Percentiles rank a stretch among this genome's conserved stretches.
phyloP scores from a whole-genome alignment of 2,329 filamentous ascomycete species.

The Fusarium transvaalense region DNA sequence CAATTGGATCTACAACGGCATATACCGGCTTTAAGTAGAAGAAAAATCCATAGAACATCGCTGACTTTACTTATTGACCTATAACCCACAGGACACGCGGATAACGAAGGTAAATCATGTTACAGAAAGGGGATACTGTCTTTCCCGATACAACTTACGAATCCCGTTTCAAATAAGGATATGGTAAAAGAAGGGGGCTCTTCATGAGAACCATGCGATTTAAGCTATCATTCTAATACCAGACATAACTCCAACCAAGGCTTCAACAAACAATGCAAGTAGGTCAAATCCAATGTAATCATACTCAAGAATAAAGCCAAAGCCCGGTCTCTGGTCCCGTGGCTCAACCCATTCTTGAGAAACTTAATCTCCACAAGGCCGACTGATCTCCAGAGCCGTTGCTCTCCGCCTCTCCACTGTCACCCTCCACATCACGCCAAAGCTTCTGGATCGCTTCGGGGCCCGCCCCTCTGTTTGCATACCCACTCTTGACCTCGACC shows the following conservation, averaged over 20 bases:
- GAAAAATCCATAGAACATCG: neutral
- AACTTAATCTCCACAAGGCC: slow-evolving; percentile 21
- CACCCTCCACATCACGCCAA: slow-evolving; percentile 14
- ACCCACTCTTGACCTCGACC: slow-evolving; percentile 34
- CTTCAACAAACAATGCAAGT: neutral
- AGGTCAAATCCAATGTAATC: slow-evolving; percentile 4
- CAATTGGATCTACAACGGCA: slow-evolving; percentile 21
- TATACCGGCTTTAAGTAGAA: slow-evolving; percentile 29
- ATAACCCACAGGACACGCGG: neutral
- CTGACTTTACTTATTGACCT: neutral
- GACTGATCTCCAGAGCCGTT: slow-evolving; percentile 34
- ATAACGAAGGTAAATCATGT: neutral
- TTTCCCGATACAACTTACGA: neutral
- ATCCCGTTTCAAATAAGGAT: neutral
- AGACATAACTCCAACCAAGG: slow-evolving; percentile 7
- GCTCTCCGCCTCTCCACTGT: slow-evolving; percentile 34
- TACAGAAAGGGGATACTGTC: no score
- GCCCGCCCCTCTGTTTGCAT: slow-evolving; percentile 4
- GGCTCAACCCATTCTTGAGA: slow-evolving; percentile 6
- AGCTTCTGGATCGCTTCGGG: slow-evolving; percentile 33
- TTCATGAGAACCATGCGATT: slow-evolving; percentile 2
- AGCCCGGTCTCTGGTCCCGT: slow-evolving; percentile 9
- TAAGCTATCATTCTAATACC: slow-evolving; percentile 13
- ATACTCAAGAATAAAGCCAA: neutral
- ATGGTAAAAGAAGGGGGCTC: neutral